Evolutionary conservation across 1,284 basidiomycete genomes (phyloP).

Genomic region (Mycosarcoma mackinlayi): DNA sequence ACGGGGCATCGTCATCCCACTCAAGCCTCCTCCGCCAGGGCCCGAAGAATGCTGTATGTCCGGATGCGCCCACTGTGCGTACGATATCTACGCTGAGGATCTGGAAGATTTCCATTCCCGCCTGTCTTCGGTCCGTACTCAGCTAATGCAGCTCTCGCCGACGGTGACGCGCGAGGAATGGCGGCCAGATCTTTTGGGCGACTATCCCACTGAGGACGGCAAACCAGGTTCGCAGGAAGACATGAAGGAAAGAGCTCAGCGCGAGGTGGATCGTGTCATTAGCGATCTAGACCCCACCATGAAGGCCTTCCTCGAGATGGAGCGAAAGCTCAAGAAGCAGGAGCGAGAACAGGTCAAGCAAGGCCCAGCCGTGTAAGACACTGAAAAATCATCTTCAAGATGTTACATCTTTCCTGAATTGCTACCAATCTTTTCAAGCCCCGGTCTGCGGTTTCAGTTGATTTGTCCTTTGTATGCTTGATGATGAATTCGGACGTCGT

Average conservation of each 20-base stretch:
- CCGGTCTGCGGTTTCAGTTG: not conserved
- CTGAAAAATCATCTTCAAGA: not conserved
- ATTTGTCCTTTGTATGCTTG: conserved; percentile 8
- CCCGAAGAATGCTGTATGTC: conserved; percentile 84
- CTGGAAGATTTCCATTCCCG: conserved; percentile 76
- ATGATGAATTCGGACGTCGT: conserved; percentile 14
- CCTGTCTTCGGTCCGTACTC: conserved; percentile 72
- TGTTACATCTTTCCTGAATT: too few relatives aligned
- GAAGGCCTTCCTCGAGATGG: conserved; percentile 64
- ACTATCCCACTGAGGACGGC: conserved; percentile 64
- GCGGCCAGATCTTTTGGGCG: conserved; percentile 72
- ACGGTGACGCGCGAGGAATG: conserved; percentile 74
- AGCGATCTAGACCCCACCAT: conserved; percentile 59
- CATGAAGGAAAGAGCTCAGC: conserved; percentile 35
- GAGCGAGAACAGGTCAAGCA: conserved; percentile 27
- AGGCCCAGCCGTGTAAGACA: not conserved
- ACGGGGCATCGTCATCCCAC: conserved; percentile 51
- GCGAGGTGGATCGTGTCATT: conserved; percentile 49
- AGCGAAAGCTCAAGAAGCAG: conserved; percentile 59
- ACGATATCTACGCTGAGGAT: conserved; percentile 85
- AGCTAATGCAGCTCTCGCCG: conserved; percentile 72
- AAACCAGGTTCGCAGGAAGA: conserved; percentile 10
- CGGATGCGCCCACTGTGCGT: conserved; percentile 86
- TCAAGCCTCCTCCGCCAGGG: conserved; percentile 62
- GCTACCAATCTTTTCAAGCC: too few relatives aligned